These are phyloP conservation scores for Zasmidium cellare DNA, from an alignment of 2,329 filamentous ascomycete species.

Conservation along the genomic window DNA sequence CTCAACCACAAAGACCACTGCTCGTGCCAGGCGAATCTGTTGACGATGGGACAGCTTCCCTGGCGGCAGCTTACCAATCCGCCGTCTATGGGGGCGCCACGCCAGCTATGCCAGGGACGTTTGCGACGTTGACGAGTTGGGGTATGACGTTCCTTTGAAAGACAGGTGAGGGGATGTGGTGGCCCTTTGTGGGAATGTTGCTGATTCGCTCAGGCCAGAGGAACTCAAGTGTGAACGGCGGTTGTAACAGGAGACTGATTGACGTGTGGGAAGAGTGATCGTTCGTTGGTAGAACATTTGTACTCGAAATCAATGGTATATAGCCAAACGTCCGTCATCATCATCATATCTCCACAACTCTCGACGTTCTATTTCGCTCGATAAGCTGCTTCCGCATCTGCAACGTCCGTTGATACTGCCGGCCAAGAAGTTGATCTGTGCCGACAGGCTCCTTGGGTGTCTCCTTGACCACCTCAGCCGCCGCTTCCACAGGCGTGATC, in stretches of 20 bases:
- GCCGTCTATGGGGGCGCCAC: background rate
- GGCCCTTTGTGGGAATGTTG: background rate
- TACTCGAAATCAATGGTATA: too few species aligned
- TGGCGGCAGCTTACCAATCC: background rate
- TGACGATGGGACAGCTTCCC: too few species aligned
- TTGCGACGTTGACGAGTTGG: background rate
- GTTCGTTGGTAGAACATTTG: too few species aligned
- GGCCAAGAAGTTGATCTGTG: background rate
- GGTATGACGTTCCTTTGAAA: background rate
- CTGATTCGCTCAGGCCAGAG: too few species aligned
- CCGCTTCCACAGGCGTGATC: background rate
- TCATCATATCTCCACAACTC: background rate
- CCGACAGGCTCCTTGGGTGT: constrained; percentile 1
- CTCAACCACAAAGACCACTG: too few species aligned
- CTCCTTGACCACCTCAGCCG: background rate
- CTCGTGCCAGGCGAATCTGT: too few species aligned
- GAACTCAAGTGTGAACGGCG: too few species aligned
- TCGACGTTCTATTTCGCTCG: background rate
- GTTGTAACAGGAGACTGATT: too few species aligned
- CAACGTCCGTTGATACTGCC: background rate
- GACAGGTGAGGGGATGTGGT: background rate
- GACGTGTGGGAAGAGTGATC: too few species aligned
- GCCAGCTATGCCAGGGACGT: background rate
- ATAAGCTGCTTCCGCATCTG: background rate
- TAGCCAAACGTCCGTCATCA: too few species aligned